Evolutionary conservation across 2,329 filamentous ascomycete genomes (phyloP), one percentile per base, ranked within the genome.

Genomic region (Nemania sp.): DNA sequence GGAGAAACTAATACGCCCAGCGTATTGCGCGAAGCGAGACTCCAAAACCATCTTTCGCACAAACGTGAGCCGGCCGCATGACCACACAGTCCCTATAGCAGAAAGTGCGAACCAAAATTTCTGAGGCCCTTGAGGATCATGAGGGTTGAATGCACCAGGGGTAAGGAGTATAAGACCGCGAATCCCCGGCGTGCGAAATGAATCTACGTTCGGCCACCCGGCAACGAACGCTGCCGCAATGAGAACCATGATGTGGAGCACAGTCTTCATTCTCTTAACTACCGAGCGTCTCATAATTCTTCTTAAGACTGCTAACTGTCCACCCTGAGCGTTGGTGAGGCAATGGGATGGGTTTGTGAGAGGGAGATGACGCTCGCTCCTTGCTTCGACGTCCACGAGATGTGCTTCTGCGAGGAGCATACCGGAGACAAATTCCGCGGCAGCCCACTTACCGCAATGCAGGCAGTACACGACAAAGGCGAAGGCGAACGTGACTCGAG

Each of bases 1-100:
- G 3, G 86, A 83, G 69, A 84, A 88, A 60, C 84, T 86, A 67
- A 88, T 83, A 35, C 82, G 81, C 15, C 84, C 86, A 20, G 85
- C 81, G 73, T 88, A 88, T 72, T 87, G 85, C 24, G 84, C 82
- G n/a, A 86, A 69, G 0, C 79, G 75, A 2, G 80, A 80, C 62
- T 83, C 84, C 73, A 88, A 86, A 6, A 66, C 24, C 29, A 84
- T 68, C 13, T 71, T 66, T 35, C 76, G 81, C 32, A 81, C 58
- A 5, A 71, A 66, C 5, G 68, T 70, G 41, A 83, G 69, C 51
- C 82, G 80, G 20, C 80, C 80, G 45, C 77, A 74, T 1, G 80
- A 77, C 80, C 79, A 82, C 10, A 82, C 80, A 6, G 78, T 74
- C 4, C 73, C 73, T 6, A 79, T 73, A 2, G 79, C 79, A 2